These are phyloP conservation scores for Nannochloropsis granulata DNA, from an alignment of 108 stramenopile species.

Conservation along the genomic window DNA sequence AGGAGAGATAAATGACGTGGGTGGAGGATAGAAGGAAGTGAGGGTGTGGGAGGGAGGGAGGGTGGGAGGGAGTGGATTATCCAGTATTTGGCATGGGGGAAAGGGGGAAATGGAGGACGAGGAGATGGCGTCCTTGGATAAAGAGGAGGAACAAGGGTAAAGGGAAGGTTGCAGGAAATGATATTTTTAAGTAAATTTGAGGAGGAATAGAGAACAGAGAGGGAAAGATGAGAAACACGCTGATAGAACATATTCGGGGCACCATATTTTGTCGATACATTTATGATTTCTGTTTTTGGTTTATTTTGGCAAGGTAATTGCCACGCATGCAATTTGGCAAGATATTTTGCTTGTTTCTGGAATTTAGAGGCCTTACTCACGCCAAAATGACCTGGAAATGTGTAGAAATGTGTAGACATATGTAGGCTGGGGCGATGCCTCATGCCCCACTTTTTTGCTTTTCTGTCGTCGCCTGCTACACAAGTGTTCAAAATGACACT, in stretches of 20 bases:
- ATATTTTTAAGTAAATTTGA: background rate
- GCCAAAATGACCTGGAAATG: too few species aligned
- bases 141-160: background rate
- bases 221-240: background rate
- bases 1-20: background rate
- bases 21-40: background rate
- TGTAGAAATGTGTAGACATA: too few species aligned
- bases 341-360: too few species aligned
- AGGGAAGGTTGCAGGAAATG: background rate
- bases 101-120: background rate
- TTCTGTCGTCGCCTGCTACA: too few species aligned
- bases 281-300: background rate
- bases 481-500: too few species aligned
- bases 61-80: background rate
- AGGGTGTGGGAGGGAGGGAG: background rate
- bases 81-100: background rate
- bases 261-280: background rate
- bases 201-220: too few species aligned
- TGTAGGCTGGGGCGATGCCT: too few species aligned
- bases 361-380: too few species aligned
- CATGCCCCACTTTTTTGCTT: too few species aligned
- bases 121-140: background rate
- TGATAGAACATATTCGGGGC: background rate
- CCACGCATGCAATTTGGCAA: too few species aligned
- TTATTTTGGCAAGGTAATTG: too few species aligned